Percentiles rank a stretch among this genome's conserved stretches.
These are phyloP conservation scores for Eucalyptus decipiens DNA, from an alignment of 345 rosid genomes.

Conservation along the genomic window DNA sequence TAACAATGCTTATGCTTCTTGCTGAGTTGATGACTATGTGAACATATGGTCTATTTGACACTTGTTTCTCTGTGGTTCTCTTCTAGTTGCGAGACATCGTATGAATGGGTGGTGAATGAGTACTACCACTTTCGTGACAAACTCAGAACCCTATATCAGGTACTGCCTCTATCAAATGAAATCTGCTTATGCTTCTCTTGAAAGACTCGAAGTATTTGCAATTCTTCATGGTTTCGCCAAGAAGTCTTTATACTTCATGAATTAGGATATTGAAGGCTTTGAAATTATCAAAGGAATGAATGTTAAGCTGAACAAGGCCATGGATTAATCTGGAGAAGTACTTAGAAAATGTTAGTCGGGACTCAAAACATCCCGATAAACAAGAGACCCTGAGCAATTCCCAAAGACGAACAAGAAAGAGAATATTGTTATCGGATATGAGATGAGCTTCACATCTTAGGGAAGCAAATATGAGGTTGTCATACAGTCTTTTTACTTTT, in stretches of 20 bases:
- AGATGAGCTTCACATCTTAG: neutral
- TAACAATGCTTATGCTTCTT: neutral
- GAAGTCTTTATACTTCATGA: neutral
- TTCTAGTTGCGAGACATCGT: constrained; percentile 5
- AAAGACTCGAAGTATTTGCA: neutral
- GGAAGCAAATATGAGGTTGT: neutral
- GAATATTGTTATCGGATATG: neutral
- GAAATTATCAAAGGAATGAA: neutral
- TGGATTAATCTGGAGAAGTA: neutral
- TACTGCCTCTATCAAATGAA: neutral
- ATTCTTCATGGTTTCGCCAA: neutral
- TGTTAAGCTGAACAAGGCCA: neutral
- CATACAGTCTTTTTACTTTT: too few relatives aligned
- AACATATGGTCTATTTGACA: neutral
- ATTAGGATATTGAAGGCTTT: neutral
- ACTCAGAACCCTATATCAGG: constrained; percentile 1
- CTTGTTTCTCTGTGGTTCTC: neutral
- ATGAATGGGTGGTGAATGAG: neutral
- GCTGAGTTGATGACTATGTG: neutral
- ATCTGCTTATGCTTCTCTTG: neutral
- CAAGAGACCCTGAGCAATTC: neutral
- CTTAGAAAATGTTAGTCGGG: neutral
- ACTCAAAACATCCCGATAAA: neutral
- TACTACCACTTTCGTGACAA: constrained; percentile 1
- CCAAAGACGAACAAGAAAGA: neutral